Evolutionary conservation across 1,284 basidiomycete genomes (phyloP).

Genomic region (Inonotus hispidus): DNA sequence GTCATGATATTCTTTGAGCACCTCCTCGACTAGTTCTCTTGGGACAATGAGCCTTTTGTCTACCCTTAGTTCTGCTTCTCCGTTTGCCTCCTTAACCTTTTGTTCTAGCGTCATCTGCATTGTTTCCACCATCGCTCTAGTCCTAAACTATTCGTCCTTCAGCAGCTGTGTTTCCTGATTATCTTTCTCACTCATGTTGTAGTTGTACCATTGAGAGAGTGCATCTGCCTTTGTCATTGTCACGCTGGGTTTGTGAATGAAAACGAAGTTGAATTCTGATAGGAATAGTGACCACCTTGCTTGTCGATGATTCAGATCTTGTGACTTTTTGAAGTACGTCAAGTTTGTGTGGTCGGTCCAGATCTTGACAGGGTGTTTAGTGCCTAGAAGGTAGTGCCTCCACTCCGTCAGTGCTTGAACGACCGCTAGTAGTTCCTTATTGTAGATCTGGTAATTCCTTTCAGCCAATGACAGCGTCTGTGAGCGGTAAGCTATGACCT

Average conservation of each 20-base stretch:
- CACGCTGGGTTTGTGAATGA: background rate
- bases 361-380: background rate
- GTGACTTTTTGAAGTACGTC: background rate
- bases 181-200: background rate
- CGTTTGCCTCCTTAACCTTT: background rate
- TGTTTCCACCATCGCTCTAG: background rate
- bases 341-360: background rate
- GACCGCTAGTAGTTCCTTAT: conserved; percentile 36
- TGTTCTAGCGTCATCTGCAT: background rate
- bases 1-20: background rate
- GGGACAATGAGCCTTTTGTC: background rate
- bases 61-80: background rate
- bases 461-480: conserved; percentile 25
- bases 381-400: conserved; percentile 1
- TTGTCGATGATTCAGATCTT: background rate
- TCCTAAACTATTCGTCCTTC: background rate
- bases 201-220: background rate
- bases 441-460: conserved; percentile 33
- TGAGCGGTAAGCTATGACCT: conserved; percentile 23
- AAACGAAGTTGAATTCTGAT: background rate
- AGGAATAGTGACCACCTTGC: background rate
- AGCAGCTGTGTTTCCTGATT: background rate
- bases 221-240: background rate
- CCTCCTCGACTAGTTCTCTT: background rate
- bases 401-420: background rate